A percentile compares a stretch with the other conserved stretches of the same genome.
These are phyloP conservation scores for Cordyceps farinosa DNA, from an alignment of 2,329 filamentous ascomycete species.

Conservation along the genomic window DNA sequence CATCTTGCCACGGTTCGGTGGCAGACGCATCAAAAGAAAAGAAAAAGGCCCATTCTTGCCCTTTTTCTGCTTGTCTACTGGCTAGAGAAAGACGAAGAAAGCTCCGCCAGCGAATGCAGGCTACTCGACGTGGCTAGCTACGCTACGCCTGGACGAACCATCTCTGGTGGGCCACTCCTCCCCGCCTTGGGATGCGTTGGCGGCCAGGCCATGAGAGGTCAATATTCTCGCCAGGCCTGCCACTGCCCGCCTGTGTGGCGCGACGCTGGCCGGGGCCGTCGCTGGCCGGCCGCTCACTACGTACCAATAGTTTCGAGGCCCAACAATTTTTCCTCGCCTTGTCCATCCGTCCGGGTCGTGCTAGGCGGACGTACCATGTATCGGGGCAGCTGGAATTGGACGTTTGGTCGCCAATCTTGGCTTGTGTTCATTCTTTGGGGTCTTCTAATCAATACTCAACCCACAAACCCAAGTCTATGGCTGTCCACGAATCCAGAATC, in stretches of 20 bases:
- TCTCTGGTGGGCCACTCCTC: background rate
- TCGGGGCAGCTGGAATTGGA: too few species aligned
- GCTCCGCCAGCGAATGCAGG: background rate
- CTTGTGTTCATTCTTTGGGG: too few species aligned
- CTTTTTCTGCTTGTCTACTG: background rate
- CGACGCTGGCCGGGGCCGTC: background rate
- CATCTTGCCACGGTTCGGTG: background rate
- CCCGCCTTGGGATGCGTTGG: constrained; percentile 1
- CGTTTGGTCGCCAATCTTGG: too few species aligned
- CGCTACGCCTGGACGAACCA: background rate
- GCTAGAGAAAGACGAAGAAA: background rate
- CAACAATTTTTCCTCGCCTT: background rate
- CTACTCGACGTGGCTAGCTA: background rate
- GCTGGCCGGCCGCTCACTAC: background rate
- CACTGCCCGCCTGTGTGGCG: background rate
- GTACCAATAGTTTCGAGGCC: background rate
- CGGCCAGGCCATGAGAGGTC: background rate
- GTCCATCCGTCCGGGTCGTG: background rate
- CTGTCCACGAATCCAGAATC: background rate
- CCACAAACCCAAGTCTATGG: background rate
- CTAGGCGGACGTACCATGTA: background rate
- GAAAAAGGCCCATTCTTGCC: background rate
- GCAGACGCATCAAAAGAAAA: background rate
- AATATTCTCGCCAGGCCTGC: background rate
- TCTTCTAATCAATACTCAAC: background rate